Evolutionary conservation across 495 filamentous ascomycete genomes (phyloP).

Genomic region (Neurospora sublineolata): DNA sequence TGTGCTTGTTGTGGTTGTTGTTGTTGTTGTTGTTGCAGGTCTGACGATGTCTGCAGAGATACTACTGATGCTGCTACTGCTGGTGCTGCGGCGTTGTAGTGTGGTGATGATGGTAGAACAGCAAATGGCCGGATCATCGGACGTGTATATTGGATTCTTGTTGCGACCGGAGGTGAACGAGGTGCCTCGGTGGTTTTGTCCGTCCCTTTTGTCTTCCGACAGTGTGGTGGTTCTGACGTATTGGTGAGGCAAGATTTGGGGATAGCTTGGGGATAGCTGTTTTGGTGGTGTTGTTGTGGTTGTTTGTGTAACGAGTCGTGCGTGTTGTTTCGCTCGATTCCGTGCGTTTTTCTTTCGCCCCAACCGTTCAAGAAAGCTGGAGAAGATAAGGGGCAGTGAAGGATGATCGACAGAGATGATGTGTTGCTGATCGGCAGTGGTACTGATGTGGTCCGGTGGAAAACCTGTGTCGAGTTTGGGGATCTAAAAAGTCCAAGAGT

Average conservation of each 20-base stretch:
- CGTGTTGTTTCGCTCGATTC: not conserved
- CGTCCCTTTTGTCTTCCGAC: not conserved
- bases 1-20: not conserved
- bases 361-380: not conserved
- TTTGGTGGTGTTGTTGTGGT: not conserved
- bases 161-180: not conserved
- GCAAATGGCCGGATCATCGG: conserved; percentile 12
- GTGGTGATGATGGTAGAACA: not conserved
- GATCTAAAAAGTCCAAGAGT: not conserved
- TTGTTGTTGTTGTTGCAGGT: not conserved
- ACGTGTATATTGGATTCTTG: not conserved
- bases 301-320: not conserved
- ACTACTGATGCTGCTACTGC: not conserved
- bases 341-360: not conserved
- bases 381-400: not conserved
- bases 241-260: not conserved
- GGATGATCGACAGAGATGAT: not conserved
- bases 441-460: not conserved
- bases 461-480: not conserved
- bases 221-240: not conserved
- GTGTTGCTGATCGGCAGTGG: not conserved
- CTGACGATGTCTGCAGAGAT: conserved; percentile 2
- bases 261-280: not conserved
- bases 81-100: not conserved
- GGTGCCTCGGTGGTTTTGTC: not conserved